Evolutionary conservation across 2,329 filamentous ascomycete genomes (phyloP).

Genomic region (Juglanconis sp.): DNA sequence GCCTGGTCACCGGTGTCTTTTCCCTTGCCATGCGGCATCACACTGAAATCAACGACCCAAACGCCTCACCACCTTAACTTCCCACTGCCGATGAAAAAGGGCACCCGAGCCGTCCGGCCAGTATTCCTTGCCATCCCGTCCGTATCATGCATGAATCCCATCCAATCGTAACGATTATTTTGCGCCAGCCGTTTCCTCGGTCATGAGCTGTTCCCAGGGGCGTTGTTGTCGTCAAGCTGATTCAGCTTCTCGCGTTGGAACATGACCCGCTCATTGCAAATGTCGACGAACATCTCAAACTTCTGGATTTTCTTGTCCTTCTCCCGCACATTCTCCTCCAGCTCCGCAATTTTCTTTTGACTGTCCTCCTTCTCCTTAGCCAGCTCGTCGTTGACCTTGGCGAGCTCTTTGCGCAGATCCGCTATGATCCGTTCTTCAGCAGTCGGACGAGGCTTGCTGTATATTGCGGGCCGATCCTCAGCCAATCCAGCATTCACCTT

Average conservation of each 20-base stretch:
- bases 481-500: constrained; percentile 59
- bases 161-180: constrained; percentile 1
- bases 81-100: neutral
- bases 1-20: neutral
- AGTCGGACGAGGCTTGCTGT: constrained; percentile 62
- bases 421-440: constrained; percentile 62
- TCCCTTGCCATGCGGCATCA: neutral
- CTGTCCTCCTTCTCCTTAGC: constrained; percentile 54
- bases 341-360: constrained; percentile 54
- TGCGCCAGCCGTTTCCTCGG: neutral
- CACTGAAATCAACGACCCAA: neutral
- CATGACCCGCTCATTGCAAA: constrained; percentile 66
- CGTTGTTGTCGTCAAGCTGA: constrained; percentile 24
- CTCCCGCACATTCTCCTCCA: constrained; percentile 59
- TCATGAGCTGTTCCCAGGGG: constrained; percentile 5
- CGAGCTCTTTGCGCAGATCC: constrained; percentile 58
- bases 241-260: constrained; percentile 55
- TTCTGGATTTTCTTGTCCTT: constrained; percentile 61
- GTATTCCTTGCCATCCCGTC: constrained; percentile 7
- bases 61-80: neutral
- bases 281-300: constrained; percentile 69
- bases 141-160: constrained; percentile 9
- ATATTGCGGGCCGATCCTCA: constrained; percentile 61
- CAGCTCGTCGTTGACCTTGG: constrained; percentile 54
- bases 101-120: constrained; percentile 3